Conservation (phyloP, 2,329 filamentous ascomycete species). For the Penicillium griseofulvum region DNA sequence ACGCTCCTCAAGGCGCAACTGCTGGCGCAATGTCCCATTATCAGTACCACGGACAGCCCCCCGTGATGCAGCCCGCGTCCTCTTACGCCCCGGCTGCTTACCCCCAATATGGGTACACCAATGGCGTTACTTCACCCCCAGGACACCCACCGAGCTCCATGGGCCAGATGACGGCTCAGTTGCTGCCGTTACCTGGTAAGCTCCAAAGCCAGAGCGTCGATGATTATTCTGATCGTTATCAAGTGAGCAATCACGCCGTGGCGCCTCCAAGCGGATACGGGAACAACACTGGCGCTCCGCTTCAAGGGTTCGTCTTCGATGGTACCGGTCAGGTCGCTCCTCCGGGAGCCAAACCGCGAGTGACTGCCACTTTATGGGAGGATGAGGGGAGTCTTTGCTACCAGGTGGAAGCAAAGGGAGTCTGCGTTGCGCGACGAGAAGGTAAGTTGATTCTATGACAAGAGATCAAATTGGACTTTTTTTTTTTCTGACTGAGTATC, state of each 20-base stretch:
- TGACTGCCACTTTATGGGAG: slow-evolving; percentile 96
- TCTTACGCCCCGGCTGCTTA: slow-evolving; percentile 67
- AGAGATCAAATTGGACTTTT: background rate
- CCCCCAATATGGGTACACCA: slow-evolving; percentile 70
- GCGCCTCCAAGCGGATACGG: slow-evolving; percentile 39
- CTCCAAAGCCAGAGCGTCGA: background rate
- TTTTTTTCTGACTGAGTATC: background rate
- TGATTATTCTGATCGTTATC: slow-evolving; percentile 7
- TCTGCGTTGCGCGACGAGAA: slow-evolving; percentile 92
- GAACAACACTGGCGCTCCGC: slow-evolving; percentile 39
- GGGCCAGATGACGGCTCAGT: slow-evolving; percentile 65
- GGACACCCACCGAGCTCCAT: slow-evolving; percentile 67
- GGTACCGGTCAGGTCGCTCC: slow-evolving; percentile 90
- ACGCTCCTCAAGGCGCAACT: slow-evolving; percentile 72
- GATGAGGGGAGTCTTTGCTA: slow-evolving; percentile 97
- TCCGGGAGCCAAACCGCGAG: slow-evolving; percentile 90
- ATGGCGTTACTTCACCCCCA: slow-evolving; percentile 78
- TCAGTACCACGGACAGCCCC: slow-evolving; percentile 66
- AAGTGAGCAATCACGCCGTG: slow-evolving; percentile 40
- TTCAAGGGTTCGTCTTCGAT: slow-evolving; percentile 62
- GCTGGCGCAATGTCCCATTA: slow-evolving; percentile 74
- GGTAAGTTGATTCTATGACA: slow-evolving; percentile 52
- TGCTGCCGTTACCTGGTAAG: slow-evolving; percentile 63
- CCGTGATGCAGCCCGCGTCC: slow-evolving; percentile 70
- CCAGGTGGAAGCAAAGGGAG: slow-evolving; percentile 92